These are phyloP conservation scores for Aspergillus sp. DNA, from an alignment of 2,329 filamentous ascomycete species.

Conservation along the genomic window DNA sequence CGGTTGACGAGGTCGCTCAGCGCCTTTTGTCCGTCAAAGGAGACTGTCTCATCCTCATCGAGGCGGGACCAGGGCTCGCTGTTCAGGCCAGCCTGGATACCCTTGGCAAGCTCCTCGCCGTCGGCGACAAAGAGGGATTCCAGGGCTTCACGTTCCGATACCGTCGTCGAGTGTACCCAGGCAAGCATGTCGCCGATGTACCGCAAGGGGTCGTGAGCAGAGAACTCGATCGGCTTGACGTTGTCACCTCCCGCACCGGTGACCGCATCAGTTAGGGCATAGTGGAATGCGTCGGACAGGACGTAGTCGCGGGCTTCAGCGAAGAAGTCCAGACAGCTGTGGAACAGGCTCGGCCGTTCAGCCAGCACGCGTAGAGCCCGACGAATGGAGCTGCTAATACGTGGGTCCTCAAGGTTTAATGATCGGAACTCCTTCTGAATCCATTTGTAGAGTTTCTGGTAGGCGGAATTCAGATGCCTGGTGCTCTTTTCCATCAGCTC, in stretches of 20 bases:
- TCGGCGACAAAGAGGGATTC: constrained; percentile 90
- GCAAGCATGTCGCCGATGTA: constrained; percentile 97
- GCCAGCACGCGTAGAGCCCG: constrained; percentile 81
- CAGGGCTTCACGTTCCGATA: constrained; percentile 88
- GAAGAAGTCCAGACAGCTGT: constrained; percentile 90
- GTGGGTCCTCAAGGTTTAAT: constrained; percentile 88
- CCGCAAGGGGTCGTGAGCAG: constrained; percentile 83
- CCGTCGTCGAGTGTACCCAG: constrained; percentile 90
- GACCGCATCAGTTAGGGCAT: constrained; percentile 73
- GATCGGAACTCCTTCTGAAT: constrained; percentile 90
- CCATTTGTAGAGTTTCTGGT: constrained; percentile 95
- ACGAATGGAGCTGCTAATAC: constrained; percentile 81
- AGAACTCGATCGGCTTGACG: constrained; percentile 88
- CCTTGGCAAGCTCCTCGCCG: constrained; percentile 80
- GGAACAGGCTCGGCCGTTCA: constrained; percentile 84
- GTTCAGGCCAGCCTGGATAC: constrained; percentile 73
- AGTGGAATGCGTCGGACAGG: constrained; percentile 83
- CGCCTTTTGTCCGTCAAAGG: constrained; percentile 77
- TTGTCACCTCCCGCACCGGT: constrained; percentile 59
- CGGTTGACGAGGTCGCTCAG: constrained; percentile 83
- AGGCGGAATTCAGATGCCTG: constrained; percentile 80
- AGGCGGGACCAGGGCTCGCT: constrained; percentile 77
- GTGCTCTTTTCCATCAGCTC: constrained; percentile 91
- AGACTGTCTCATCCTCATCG: constrained; percentile 55
- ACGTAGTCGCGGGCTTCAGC: constrained; percentile 84